Conservation (phyloP, 805 yeast species). For the Starmerella sp. region DNA sequence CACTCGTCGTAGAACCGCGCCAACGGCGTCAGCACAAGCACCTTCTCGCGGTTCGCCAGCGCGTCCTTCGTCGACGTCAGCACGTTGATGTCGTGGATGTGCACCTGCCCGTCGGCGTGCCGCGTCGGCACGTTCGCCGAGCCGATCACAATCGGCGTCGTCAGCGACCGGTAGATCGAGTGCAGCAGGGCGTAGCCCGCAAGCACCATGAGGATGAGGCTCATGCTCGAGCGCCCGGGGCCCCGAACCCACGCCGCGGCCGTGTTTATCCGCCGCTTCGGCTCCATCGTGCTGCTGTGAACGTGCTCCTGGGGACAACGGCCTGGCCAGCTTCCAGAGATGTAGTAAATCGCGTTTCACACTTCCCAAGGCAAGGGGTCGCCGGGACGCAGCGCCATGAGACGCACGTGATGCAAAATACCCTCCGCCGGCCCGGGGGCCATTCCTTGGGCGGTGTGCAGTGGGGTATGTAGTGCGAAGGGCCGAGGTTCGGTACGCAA, state of each 20-base stretch:
- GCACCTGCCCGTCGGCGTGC: constrained; percentile 22
- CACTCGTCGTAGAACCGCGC: constrained; percentile 73
- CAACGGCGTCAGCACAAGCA: constrained; percentile 81
- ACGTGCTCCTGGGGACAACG: neutral
- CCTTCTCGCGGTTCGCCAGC: constrained; percentile 64
- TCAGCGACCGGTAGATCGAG: constrained; percentile 14
- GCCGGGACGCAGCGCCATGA: neutral
- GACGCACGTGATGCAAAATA: too few species aligned
- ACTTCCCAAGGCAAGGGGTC: neutral
- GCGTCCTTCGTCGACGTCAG: constrained; percentile 64
- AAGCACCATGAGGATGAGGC: constrained; percentile 8
- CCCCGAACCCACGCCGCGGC: constrained; percentile 7
- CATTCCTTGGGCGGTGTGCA: too few species aligned
- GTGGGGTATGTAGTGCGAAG: too few species aligned
- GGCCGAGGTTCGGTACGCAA: too few species aligned
- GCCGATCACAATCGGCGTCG: constrained; percentile 18
- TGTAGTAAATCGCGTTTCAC: neutral
- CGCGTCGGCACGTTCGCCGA: constrained; percentile 22
- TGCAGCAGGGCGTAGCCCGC: constrained; percentile 11
- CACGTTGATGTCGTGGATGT: constrained; percentile 49
- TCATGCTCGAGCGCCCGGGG: constrained; percentile 26
- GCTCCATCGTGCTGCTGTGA: constrained; percentile 13
- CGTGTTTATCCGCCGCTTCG: constrained; percentile 8
- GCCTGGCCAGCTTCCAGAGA: neutral
- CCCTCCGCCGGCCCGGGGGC: too few species aligned